Evolutionary conservation across 768 basidiomycete species (phyloP), one percentile per base, ranked within the genome.

Genomic region (Lentinus brumalis): DNA sequence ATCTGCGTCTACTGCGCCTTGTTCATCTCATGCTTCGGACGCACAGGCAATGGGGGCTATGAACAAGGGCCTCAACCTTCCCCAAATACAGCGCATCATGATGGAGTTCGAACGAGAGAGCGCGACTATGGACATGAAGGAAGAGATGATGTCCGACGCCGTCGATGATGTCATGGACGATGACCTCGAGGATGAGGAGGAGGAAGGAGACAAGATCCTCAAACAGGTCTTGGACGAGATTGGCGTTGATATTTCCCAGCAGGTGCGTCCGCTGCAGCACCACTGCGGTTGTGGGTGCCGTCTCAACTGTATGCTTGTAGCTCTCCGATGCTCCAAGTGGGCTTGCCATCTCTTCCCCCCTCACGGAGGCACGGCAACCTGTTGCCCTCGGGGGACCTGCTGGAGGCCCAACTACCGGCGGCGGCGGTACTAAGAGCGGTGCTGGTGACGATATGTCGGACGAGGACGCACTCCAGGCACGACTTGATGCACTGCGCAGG

Each of bases 121-220:
- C 67, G 87, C 94, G 5, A 94, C 89, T 77, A 99, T 99, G 97
- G 97, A 99, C 76, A 98, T 99, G 97, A 99, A 98, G 74, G 97
- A 98, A 76, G 96, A 97, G 74, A 98, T 98, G 92, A 99, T 98
- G 97, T 93, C 92, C 21, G 97, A 98, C 62, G 91, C 94, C 14
- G 91, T 98, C 15, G 97, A 98, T 75, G 96, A 98, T 68, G 96
- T 91, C 51, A 96, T 98, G 90, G 93, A 96, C 56, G 70, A 68
- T 64, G 89, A 91, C 35, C 76, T 76, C 32, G 96, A 96, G 69
- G 96, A 96, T 53, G 96, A 98, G 75, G 97, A 98, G 67, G 91
- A 90, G 63, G 97, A 98, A 70, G 88, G 95, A 14, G 96, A 98
- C 71, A 91, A 92, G 79, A 96, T 99, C 63, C 74, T 99, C 67